Evolutionary conservation across 2,329 filamentous ascomycete genomes (phyloP).

Genomic region (Fusarium udum): DNA sequence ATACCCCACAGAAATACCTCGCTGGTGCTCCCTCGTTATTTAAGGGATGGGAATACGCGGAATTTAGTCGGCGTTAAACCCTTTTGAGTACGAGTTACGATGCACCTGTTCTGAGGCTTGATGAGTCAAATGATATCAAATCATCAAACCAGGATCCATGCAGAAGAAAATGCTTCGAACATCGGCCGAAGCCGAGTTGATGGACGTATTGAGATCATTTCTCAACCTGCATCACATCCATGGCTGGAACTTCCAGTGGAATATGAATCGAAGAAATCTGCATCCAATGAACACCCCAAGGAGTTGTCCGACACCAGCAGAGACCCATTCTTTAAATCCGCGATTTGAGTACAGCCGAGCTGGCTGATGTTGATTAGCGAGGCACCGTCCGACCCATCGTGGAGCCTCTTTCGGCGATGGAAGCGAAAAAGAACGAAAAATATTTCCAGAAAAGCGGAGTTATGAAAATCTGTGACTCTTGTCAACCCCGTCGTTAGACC

Average conservation of each 20-base stretch:
- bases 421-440: constrained; percentile 35
- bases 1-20: too few species aligned
- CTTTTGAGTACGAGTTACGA: constrained; percentile 14
- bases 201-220: constrained; percentile 5
- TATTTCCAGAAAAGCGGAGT: constrained; percentile 20
- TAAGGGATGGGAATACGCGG: constrained; percentile 22
- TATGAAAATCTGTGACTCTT: constrained; percentile 30
- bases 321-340: constrained; percentile 13
- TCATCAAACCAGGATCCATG: background rate
- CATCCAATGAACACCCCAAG: constrained; percentile 5
- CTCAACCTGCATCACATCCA: constrained; percentile 13
- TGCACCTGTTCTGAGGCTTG: background rate
- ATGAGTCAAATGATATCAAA: constrained; percentile 9
- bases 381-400: constrained; percentile 9
- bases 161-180: background rate
- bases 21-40: too few species aligned
- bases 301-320: background rate
- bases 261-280: constrained; percentile 15
- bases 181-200: constrained; percentile 18
- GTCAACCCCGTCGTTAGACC: constrained; percentile 25
- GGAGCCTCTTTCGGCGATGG: constrained; percentile 21
- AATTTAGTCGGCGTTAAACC: constrained; percentile 8
- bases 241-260: constrained; percentile 16
- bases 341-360: constrained; percentile 25
- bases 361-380: constrained; percentile 22